Base-by-base conservation (phyloP, 2,329 filamentous ascomycete species). In the Colletotrichum coccodes region DNA sequence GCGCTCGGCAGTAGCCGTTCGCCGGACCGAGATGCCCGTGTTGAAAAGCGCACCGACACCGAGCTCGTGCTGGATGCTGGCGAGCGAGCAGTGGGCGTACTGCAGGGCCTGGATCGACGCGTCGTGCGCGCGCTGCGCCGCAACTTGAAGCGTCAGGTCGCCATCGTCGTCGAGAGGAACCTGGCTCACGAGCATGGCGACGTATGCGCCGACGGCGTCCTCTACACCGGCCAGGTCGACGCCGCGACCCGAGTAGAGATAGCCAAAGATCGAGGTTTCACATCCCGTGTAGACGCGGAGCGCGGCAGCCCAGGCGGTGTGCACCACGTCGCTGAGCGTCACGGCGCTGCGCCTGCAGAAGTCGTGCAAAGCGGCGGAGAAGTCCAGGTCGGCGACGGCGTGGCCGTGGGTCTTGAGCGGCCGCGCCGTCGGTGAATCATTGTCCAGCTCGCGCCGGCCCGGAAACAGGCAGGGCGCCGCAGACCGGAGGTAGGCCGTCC, bases 401-500 rank as follows among this genome's bases (percentile, higher is more conserved):
- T 12, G n/a, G 42, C 23, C 42, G 21, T 5, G 42, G 4, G n/a
- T 46, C 6, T 21, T 11, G 42, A 11, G 1, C 42, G 21, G 21
- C 1, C 42, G 42, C 42, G 11, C 11, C 9, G 9, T 11, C 42
- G 21, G n/a, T n/a, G n/a, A n/a, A n/a, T n/a, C n/a, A n/a, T n/a
- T n/a, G n/a, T n/a, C n/a, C n/a, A 3, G n/a, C 3, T 7, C n/a
- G 21, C 42, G 21, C 42, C 42, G 21, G 21, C 42, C 21, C 8
- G 42, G 42, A 11, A 46, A 46, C 6, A 1, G 76, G 76, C 62
- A 76, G 72, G 6, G 72, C 71, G 3, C 72, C 76, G 1, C 34
- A 46, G 21, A 4, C 21, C 26, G 42, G 9, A 79, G 64, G 23
- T 76, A 73, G 0, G 64, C 34, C 3, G 60, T 73, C 77, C 77